These are phyloP conservation scores for Daphne laureola DNA, from an alignment of 441 rosid species.

Conservation along the genomic window DNA sequence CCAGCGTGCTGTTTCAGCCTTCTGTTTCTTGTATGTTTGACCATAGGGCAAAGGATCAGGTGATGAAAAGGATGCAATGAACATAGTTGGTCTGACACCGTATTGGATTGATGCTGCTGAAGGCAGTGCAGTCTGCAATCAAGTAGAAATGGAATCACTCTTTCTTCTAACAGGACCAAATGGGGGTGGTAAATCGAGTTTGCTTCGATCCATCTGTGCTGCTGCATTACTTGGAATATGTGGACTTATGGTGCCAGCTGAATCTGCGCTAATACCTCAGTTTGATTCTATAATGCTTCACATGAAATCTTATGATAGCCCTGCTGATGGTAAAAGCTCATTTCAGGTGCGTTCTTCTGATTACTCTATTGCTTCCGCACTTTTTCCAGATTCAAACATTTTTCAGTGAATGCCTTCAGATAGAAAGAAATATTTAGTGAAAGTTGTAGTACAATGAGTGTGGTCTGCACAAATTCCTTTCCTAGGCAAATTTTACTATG, in stretches of 20 bases:
- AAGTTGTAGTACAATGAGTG: not conserved
- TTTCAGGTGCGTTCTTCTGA: slow-evolving; percentile 57
- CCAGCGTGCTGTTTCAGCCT: not conserved
- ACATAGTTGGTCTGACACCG: slow-evolving; percentile 70
- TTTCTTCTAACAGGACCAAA: slow-evolving; percentile 95
- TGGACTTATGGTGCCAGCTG: slow-evolving; percentile 95
- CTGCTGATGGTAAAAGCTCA: slow-evolving; percentile 96
- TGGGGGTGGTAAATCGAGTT: slow-evolving; percentile 99
- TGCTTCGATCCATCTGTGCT: slow-evolving; percentile 91
- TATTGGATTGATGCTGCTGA: slow-evolving; percentile 91
- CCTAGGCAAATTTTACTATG: no score
- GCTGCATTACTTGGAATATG: slow-evolving; percentile 89
- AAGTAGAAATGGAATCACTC: slow-evolving; percentile 78
- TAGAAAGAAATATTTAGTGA: not conserved
- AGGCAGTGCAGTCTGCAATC: slow-evolving; percentile 78
- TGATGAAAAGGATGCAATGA: slow-evolving; percentile 40
- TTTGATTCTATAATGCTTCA: slow-evolving; percentile 96
- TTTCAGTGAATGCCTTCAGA: no score
- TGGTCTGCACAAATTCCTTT: no score
- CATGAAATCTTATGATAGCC: slow-evolving; percentile 98
- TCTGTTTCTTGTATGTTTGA: slow-evolving; percentile 5
- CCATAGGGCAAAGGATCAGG: slow-evolving; percentile 34
- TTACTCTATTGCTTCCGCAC: not conserved
- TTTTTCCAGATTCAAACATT: no score
- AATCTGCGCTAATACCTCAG: slow-evolving; percentile 81